Evolutionary conservation across 2,329 filamentous ascomycete species (phyloP), one percentile per base, ranked within the genome.

Genomic region (Nemania sp.): DNA sequence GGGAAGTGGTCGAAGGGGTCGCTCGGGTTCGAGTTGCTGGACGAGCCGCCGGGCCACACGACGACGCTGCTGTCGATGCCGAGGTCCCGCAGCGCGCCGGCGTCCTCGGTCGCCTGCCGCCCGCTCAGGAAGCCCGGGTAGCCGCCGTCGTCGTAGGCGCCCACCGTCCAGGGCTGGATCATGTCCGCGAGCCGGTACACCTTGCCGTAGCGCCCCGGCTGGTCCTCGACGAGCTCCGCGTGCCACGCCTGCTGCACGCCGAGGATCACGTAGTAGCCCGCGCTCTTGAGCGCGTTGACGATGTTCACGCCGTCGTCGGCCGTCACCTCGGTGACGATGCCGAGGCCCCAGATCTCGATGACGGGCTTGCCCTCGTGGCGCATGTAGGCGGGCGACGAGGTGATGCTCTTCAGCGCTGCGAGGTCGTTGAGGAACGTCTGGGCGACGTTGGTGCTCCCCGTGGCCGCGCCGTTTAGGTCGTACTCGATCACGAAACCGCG

Each of bases 131-230:
- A 70, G 54, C 42, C 64, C 15, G 52, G 54, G 51, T 70, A 70
- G 40, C 58, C 52, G 49, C 62, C 59, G 42, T 57, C 61, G 35
- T 62, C 65, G 50, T 70, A 69, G 11, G 68, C 39, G 40, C 68
- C 68, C 2, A 70, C 68, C 1, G 68, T 70, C 68, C 68, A 70
- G n/a, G 68, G 68, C 25, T 69, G 67, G 12, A 70, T 59, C 67
- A 69, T 68, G 43, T 70, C 65, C 35, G 68, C 68, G n/a, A 69
- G 63, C 10, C 47, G 57, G 56, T 69, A 69, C 17, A 69, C 68
- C 6, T 60, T 60, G 5, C 67, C 68, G 61, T 59, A 70, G 5
- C 62, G 43, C 7, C 67, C 68, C 5, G 68, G 58, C 48, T 68
- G 59, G 34, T 68, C 50, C 46, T 65, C 57, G 2, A 62, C 67